Conservation (phyloP, 2,329 filamentous ascomycete genomes). For the Fusarium pseudocircinatum region DNA sequence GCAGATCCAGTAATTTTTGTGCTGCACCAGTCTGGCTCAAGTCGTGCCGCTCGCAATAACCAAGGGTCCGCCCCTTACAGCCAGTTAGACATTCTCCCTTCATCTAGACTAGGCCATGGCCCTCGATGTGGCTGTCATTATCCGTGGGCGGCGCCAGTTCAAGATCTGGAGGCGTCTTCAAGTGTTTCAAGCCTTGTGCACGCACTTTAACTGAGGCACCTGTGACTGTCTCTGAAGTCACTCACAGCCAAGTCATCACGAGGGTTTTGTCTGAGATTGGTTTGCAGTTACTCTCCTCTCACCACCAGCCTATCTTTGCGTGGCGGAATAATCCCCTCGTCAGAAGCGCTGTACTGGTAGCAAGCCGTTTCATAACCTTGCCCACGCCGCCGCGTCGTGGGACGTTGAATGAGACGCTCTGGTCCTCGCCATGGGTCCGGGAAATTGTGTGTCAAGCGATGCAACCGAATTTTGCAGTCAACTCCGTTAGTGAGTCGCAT, state of each 20-base stretch:
- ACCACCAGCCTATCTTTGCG: slow-evolving; percentile 7
- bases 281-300: not conserved
- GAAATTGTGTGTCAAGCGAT: slow-evolving; percentile 38
- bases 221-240: not conserved
- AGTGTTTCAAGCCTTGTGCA: slow-evolving; percentile 7
- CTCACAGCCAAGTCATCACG: not conserved
- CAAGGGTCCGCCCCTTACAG: slow-evolving; percentile 14
- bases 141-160: not conserved
- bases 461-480: slow-evolving; percentile 15
- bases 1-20: not conserved
- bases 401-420: slow-evolving; percentile 27
- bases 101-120: not conserved
- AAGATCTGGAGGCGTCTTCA: slow-evolving; percentile 1
- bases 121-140: slow-evolving; percentile 5
- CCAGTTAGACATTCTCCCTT: not conserved
- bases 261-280: not conserved
- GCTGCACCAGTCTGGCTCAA: not conserved
- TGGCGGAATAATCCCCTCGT: slow-evolving; percentile 25
- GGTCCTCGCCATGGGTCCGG: slow-evolving; percentile 24
- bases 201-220: slow-evolving; percentile 14
- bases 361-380: slow-evolving; percentile 41
- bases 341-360: slow-evolving; percentile 15
- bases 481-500: not conserved
- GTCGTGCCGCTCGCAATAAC: slow-evolving; percentile 30
- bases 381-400: slow-evolving; percentile 17